Percentiles rank a stretch among this genome's conserved stretches.
phyloP scores from a whole-genome alignment of 495 filamentous ascomycete species.

The Aspergillus saccharolyticus region DNA sequence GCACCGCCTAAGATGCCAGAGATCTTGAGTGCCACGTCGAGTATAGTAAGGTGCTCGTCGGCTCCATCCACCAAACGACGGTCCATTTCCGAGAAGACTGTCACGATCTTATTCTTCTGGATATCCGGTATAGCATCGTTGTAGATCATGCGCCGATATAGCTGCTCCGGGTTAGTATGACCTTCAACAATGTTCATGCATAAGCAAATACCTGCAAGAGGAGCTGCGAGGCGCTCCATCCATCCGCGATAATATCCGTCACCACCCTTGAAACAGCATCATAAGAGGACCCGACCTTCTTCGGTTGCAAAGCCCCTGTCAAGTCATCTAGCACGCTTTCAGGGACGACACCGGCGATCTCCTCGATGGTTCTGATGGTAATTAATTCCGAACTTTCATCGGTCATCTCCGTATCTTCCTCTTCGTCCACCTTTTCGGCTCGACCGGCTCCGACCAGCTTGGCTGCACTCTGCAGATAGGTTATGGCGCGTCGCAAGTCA shows the following conservation, averaged over 20 bases:
- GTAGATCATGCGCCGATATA: conserved; percentile 78
- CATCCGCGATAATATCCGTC: conserved; percentile 89
- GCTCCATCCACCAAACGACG: conserved; percentile 96
- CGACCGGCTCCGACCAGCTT: conserved; percentile 61
- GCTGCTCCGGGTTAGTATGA: conserved; percentile 36
- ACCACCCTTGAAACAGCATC: conserved; percentile 70
- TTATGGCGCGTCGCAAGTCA: conserved; percentile 92
- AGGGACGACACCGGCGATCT: conserved; percentile 94
- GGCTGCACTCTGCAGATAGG: conserved; percentile 88
- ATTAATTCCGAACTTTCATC: conserved; percentile 44
- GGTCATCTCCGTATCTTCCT: conserved; percentile 47
- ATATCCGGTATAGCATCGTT: conserved; percentile 76
- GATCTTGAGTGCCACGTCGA: conserved; percentile 79
- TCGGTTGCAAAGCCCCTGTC: conserved; percentile 72
- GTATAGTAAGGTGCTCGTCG: conserved; percentile 86
- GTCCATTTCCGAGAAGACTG: conserved; percentile 87
- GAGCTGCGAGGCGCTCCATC: conserved; percentile 94
- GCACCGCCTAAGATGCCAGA: conserved; percentile 61
- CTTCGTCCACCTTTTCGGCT: conserved; percentile 42
- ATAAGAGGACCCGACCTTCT: conserved; percentile 58
- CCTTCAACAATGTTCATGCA: not conserved
- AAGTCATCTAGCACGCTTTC: conserved; percentile 63
- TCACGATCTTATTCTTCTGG: conserved; percentile 86
- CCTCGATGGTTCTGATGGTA: conserved; percentile 76
- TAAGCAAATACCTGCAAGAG: conserved; percentile 59